Evolutionary conservation across 1,284 basidiomycete species (phyloP).

Genomic region (Leccinum pachyderme): DNA sequence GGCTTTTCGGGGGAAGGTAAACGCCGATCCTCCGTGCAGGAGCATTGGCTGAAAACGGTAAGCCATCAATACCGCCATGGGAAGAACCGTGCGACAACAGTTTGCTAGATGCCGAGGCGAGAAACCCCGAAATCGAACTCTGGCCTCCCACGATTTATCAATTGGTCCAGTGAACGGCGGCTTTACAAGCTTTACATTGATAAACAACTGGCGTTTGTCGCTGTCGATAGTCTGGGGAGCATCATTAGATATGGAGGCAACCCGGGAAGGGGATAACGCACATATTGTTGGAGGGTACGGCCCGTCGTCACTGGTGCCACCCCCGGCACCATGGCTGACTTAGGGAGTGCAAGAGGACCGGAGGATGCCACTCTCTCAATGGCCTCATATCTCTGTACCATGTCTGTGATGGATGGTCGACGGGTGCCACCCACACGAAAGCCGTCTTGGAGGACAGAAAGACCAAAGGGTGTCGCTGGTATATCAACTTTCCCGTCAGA

Average conservation of each 20-base stretch:
- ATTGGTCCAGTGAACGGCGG: constrained; percentile 16
- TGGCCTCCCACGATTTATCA: constrained; percentile 19
- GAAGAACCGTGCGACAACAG: constrained; percentile 14
- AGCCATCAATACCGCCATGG: constrained; percentile 24
- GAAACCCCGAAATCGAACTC: constrained; percentile 22
- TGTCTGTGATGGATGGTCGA: constrained; percentile 76
- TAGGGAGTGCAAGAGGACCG: constrained; percentile 34
- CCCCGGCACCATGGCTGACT: constrained; percentile 27
- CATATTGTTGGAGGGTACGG: constrained; percentile 20
- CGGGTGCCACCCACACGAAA: constrained; percentile 40
- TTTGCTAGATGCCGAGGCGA: constrained; percentile 23
- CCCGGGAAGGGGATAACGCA: constrained; percentile 24
- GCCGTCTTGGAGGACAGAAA: constrained; percentile 45
- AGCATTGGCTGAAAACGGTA: constrained; percentile 28
- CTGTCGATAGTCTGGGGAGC: constrained; percentile 11
- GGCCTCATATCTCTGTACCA: constrained; percentile 76
- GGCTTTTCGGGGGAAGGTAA: constrained; percentile 70
- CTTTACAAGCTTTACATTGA: constrained; percentile 8
- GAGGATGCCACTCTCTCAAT: constrained; percentile 39
- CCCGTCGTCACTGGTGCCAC: constrained; percentile 21
- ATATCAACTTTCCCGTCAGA: constrained; percentile 34
- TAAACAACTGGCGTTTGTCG: constrained; percentile 22
- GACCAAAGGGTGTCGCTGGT: constrained; percentile 34
- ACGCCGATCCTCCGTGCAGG: constrained; percentile 34
- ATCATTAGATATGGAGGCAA: constrained; percentile 11